These are phyloP conservation scores for Blastosporella zonata DNA, from an alignment of 1,284 basidiomycete species.

Conservation along the genomic window DNA sequence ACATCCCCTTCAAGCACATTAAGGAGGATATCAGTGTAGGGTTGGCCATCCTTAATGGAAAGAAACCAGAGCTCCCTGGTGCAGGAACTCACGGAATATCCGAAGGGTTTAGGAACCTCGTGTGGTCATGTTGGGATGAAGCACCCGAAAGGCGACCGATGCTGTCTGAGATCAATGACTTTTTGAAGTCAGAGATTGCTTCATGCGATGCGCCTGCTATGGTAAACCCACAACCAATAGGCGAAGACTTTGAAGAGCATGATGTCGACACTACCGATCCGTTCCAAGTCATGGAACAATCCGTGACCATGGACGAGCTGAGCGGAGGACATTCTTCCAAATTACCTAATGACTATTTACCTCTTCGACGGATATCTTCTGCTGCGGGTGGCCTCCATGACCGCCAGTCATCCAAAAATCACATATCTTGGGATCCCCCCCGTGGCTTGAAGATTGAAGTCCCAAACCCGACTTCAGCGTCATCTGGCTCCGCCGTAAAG, in stretches of 20 bases:
- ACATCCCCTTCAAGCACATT: constrained; percentile 1
- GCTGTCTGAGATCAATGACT: neutral
- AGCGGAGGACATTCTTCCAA: too few relatives aligned
- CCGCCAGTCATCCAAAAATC: neutral
- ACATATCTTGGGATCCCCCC: neutral
- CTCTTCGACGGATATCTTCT: too few relatives aligned
- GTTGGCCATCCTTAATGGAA: neutral
- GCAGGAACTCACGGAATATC: neutral
- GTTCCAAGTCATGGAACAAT: too few relatives aligned
- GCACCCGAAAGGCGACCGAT: constrained; percentile 1
- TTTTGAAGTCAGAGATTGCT: neutral
- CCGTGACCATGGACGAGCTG: too few relatives aligned
- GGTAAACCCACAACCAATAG: neutral
- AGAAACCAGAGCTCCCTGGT: constrained; percentile 4
- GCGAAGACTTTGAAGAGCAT: neutral
- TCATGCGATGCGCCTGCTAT: neutral
- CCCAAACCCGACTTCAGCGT: neutral
- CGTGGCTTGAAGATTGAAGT: neutral
- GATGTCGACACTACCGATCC: too few relatives aligned
- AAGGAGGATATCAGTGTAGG: neutral
- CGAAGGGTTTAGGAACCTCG: neutral
- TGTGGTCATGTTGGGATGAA: constrained; percentile 8
- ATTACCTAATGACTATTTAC: too few relatives aligned
- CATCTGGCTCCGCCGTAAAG: neutral
- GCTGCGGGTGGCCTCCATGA: neutral